Conservation (phyloP, 768 basidiomycete species). For the Auriculariales sp. region DNA sequence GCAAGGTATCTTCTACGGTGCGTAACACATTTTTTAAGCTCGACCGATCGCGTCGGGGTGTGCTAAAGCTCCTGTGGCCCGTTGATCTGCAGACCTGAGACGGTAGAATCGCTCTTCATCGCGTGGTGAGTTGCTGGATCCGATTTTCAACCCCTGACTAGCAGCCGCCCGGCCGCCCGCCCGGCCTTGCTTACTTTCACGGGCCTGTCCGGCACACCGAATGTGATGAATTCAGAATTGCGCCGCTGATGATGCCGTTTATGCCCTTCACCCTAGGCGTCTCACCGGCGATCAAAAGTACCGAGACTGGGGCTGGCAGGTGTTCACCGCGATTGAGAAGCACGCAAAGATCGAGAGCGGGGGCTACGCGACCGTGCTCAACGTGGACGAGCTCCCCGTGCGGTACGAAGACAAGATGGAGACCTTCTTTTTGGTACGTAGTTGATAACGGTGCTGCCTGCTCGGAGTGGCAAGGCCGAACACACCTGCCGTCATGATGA, state of each 20-base stretch:
- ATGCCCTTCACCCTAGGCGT: conserved; percentile 21
- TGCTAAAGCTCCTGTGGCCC: neutral
- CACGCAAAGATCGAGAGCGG: conserved; percentile 66
- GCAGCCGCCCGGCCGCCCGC: neutral
- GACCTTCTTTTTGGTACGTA: conserved; percentile 74
- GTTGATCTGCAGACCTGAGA: conserved; percentile 57
- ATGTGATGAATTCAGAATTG: neutral
- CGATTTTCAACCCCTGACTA: no score
- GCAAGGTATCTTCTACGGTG: conserved; percentile 86
- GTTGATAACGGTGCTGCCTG: neutral
- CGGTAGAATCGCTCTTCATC: conserved; percentile 84
- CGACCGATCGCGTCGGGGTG: neutral
- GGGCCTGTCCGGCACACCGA: neutral
- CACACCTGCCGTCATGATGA: neutral
- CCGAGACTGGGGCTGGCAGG: conserved; percentile 72
- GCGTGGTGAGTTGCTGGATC: conserved; percentile 51
- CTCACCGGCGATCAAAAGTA: conserved; percentile 73
- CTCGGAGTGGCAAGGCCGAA: no score
- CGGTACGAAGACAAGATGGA: conserved; percentile 84
- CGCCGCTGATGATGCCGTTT: neutral
- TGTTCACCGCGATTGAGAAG: conserved; percentile 79
- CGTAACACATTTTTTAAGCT: conserved; percentile 8
- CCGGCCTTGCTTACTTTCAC: neutral
- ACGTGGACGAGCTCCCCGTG: conserved; percentile 66
- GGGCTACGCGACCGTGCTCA: conserved; percentile 71